These are phyloP conservation scores for Teunomyces atbi DNA, from an alignment of 805 yeast genomes.

Conservation along the genomic window DNA sequence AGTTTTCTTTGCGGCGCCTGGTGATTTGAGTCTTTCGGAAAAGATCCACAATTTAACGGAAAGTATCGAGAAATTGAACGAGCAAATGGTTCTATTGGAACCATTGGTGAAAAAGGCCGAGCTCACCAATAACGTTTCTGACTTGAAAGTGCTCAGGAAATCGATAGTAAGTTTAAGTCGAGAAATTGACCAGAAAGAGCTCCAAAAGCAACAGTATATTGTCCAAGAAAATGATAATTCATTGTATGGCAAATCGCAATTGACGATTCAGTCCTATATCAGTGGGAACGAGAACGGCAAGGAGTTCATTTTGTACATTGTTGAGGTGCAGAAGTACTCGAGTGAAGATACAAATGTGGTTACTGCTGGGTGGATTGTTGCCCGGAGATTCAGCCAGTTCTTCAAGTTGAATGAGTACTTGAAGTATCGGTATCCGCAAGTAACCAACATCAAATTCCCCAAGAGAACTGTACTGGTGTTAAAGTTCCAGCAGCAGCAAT, in stretches of 20 bases:
- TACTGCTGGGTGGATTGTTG: slow-evolving; percentile 85
- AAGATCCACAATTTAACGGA: slow-evolving; percentile 59
- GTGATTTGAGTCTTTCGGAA: slow-evolving; percentile 61
- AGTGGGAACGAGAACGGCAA: slow-evolving; percentile 56
- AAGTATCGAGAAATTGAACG: slow-evolving; percentile 56
- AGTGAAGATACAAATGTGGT: slow-evolving; percentile 41
- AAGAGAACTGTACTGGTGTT: slow-evolving; percentile 61
- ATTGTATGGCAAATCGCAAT: slow-evolving; percentile 62
- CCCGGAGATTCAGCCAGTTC: slow-evolving; percentile 85
- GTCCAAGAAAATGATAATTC: slow-evolving; percentile 83
- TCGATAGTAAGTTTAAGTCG: slow-evolving; percentile 65
- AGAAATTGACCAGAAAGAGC: slow-evolving; percentile 72
- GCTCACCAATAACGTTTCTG: slow-evolving; percentile 70
- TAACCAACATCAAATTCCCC: slow-evolving; percentile 52
- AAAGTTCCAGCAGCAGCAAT: slow-evolving; percentile 62
- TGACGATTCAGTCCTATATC: slow-evolving; percentile 52
- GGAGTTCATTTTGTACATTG: slow-evolving; percentile 68
- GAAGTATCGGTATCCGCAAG: slow-evolving; percentile 49
- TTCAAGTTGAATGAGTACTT: slow-evolving; percentile 66
- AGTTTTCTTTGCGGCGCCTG: slow-evolving; percentile 63
- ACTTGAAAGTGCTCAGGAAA: slow-evolving; percentile 63
- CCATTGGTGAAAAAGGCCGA: slow-evolving; percentile 80
- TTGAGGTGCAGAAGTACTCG: slow-evolving; percentile 63
- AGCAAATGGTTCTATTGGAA: slow-evolving; percentile 62
- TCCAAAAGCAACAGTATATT: slow-evolving; percentile 74